Percentiles rank a stretch among this genome's conserved stretches.
Evolutionary conservation across 2,329 filamentous ascomycete genomes (phyloP).

Genomic region (Neopestalotiopsis rosae): DNA sequence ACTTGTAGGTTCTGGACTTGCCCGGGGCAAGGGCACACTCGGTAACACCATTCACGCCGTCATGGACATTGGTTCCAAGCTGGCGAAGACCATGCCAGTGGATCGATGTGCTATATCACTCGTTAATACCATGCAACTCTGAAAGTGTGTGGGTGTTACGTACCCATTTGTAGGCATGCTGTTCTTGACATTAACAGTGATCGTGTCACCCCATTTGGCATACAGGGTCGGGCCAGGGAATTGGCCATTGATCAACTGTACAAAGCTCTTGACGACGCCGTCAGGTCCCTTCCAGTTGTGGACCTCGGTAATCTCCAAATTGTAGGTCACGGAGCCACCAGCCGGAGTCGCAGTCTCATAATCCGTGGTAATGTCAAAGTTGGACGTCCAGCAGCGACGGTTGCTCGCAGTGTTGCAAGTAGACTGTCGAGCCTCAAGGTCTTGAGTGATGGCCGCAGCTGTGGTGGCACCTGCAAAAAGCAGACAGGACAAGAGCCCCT

Average conservation of each 20-base stretch:
- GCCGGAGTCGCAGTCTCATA: conserved; percentile 29
- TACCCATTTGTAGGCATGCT: conserved; percentile 55
- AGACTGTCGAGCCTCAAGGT: conserved; percentile 8
- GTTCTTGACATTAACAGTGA: conserved; percentile 73
- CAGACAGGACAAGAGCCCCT: conserved; percentile 15
- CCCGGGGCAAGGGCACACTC: conserved; percentile 39
- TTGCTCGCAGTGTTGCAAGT: conserved; percentile 22
- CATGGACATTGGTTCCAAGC: conserved; percentile 27
- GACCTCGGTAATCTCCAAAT: conserved; percentile 28
- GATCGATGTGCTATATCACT: neutral
- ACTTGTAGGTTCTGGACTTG: conserved; percentile 28
- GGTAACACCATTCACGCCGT: conserved; percentile 43
- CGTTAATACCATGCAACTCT: neutral
- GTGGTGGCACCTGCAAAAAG: conserved; percentile 13
- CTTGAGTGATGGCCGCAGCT: conserved; percentile 9
- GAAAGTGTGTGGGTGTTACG: conserved; percentile 46
- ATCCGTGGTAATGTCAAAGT: conserved; percentile 32
- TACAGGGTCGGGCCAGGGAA: conserved; percentile 71
- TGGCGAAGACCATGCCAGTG: conserved; percentile 16
- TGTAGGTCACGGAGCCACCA: conserved; percentile 24
- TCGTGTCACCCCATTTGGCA: conserved; percentile 67
- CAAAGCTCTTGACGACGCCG: conserved; percentile 34
- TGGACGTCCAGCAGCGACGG: conserved; percentile 30
- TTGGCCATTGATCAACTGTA: conserved; percentile 67
- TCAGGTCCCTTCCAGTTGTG: conserved; percentile 32